A percentile compares a stretch with the other conserved stretches of the same genome.
These are phyloP conservation scores for Tylopilus plumbeoviolaceoides DNA, from an alignment of 768 basidiomycete genomes.

Conservation along the genomic window DNA sequence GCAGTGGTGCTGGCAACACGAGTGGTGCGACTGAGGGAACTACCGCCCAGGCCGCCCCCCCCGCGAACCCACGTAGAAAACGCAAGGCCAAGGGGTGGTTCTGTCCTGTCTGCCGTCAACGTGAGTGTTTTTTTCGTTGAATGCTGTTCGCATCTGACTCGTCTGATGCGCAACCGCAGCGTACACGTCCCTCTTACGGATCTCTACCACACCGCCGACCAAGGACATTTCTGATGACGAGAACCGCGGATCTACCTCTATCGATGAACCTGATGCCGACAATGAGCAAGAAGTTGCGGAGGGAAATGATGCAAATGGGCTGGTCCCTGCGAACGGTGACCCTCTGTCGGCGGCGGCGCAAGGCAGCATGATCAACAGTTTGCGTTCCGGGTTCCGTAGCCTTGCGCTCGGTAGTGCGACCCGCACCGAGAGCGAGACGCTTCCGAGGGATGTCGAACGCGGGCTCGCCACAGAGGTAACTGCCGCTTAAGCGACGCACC, in stretches of 20 bases:
- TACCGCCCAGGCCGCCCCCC: slow-evolving; percentile 22
- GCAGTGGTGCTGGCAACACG: slow-evolving; percentile 15
- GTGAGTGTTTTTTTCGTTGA: slow-evolving; percentile 46
- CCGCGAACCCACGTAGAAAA: slow-evolving; percentile 60
- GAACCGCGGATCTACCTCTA: slow-evolving; percentile 22
- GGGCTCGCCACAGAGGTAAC: slow-evolving; percentile 11
- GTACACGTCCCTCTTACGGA: slow-evolving; percentile 82
- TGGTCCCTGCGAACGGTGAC: slow-evolving; percentile 2
- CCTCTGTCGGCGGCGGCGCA: slow-evolving; percentile 10
- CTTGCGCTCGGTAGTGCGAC: slow-evolving; percentile 12
- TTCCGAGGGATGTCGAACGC: slow-evolving; percentile 30
- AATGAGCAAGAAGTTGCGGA: slow-evolving; percentile 18
- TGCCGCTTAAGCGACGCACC: slow-evolving; percentile 5
- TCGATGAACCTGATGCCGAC: slow-evolving; percentile 26
- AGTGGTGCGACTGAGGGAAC: slow-evolving; percentile 24
- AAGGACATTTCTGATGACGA: slow-evolving; percentile 36
- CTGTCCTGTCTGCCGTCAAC: slow-evolving; percentile 94
- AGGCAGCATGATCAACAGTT: slow-evolving; percentile 19
- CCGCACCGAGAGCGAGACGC: slow-evolving; percentile 22
- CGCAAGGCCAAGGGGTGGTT: slow-evolving; percentile 96
- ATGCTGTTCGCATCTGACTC: not conserved
- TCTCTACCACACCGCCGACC: slow-evolving; percentile 64
- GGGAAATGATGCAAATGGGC: not conserved
- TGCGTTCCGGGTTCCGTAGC: slow-evolving; percentile 29
- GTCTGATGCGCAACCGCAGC: slow-evolving; percentile 39